Conservation (phyloP, 345 rosid genomes). For the Raphanus sativus region DNA sequence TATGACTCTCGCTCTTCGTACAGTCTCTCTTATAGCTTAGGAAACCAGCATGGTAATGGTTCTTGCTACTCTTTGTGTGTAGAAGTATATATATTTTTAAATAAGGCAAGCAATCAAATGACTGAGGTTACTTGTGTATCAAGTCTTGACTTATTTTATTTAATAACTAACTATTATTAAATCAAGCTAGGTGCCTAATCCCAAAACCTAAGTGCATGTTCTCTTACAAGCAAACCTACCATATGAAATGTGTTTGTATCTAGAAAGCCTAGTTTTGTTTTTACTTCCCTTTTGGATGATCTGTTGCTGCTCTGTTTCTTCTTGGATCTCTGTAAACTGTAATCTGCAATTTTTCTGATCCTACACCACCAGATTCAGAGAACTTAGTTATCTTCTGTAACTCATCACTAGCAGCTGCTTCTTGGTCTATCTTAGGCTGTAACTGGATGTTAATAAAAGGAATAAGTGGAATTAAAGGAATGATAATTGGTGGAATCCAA, state of each 20-base stretch:
- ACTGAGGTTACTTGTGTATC: conserved; percentile 21
- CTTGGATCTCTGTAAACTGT: conserved; percentile 56
- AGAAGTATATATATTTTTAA: background rate
- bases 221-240: conserved; percentile 4
- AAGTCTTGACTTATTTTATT: conserved; percentile 15
- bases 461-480: too few species aligned
- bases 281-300: background rate
- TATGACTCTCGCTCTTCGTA: conserved; percentile 16
- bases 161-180: background rate
- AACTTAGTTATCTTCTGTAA: conserved; percentile 68
- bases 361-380: conserved; percentile 64
- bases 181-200: conserved; percentile 17
- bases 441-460: too few species aligned
- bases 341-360: conserved; percentile 36
- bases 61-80: background rate
- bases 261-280: background rate
- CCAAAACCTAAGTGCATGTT: conserved; percentile 14
- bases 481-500: too few species aligned
- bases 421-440: conserved; percentile 61
- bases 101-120: background rate
- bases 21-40: conserved; percentile 32
- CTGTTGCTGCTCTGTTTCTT: conserved; percentile 46
- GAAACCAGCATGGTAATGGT: conserved; percentile 6
- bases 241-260: background rate
- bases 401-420: conserved; percentile 46